Conservation (phyloP, 257 asterid genomes). For the Solanum acaule region DNA sequence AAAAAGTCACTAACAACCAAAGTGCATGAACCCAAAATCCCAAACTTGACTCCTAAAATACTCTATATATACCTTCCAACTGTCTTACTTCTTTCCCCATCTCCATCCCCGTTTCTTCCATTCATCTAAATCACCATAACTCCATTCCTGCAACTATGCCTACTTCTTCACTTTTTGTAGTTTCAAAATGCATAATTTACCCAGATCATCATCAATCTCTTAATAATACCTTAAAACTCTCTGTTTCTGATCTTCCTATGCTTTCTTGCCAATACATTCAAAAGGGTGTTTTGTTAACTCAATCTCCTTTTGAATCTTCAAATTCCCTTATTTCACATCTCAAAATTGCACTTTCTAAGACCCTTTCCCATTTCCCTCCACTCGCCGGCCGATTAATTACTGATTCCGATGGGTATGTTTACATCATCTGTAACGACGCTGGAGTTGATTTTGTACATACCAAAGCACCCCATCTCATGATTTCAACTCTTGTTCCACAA, state of each 20-base stretch:
- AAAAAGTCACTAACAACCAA: not conserved
- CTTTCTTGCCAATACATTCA: constrained; percentile 93
- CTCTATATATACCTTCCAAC: not conserved
- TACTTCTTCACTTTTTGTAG: constrained; percentile 47
- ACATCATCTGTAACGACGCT: constrained; percentile 48
- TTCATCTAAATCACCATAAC: not conserved
- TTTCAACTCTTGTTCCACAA: constrained; percentile 17
- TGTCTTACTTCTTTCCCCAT: not conserved
- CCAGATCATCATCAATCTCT: constrained; percentile 38
- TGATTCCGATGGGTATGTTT: constrained; percentile 46
- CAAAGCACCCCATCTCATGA: constrained; percentile 39
- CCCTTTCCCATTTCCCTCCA: constrained; percentile 68
- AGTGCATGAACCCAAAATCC: constrained; percentile 9
- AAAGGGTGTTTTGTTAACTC: constrained; percentile 68
- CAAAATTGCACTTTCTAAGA: constrained; percentile 54
- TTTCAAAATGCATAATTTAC: constrained; percentile 57
- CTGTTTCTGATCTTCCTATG: constrained; percentile 96
- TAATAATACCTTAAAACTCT: constrained; percentile 52
- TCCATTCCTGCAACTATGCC: constrained; percentile 31
- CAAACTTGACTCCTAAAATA: not conserved
- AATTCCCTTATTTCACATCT: constrained; percentile 44
- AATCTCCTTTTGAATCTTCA: constrained; percentile 34
- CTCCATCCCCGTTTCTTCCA: not conserved
- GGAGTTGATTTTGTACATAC: constrained; percentile 78
- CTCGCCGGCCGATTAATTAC: constrained; percentile 87